Conservation (phyloP, 495 filamentous ascomycete species). For the Hypoxylon subgilvum region DNA sequence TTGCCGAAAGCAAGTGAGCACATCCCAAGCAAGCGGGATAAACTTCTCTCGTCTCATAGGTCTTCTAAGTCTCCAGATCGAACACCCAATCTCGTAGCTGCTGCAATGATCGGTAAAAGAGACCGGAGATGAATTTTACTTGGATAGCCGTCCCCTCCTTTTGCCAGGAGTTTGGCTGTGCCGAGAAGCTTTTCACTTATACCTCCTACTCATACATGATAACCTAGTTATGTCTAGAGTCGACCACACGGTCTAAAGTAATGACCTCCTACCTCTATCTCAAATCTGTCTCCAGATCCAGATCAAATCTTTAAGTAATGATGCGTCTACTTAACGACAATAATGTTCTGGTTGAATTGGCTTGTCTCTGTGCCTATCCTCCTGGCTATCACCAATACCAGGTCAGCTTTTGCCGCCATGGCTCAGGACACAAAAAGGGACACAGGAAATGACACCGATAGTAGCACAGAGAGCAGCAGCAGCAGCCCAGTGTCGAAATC, state of each 20-base stretch:
- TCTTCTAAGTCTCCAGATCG: not conserved
- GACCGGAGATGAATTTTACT: constrained; percentile 8
- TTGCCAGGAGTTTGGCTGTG: constrained; percentile 3
- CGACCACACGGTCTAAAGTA: not conserved
- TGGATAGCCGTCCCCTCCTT: constrained; percentile 1
- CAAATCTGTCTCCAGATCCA: constrained; percentile 1
- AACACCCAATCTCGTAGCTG: constrained; percentile 2
- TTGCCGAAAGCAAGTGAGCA: not conserved
- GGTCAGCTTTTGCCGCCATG: constrained; percentile 20
- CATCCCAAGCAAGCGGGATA: not conserved
- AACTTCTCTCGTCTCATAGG: not conserved
- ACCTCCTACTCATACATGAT: constrained; percentile 8
- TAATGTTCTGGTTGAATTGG: constrained; percentile 32
- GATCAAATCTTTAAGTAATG: constrained; percentile 20
- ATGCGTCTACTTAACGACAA: constrained; percentile 10
- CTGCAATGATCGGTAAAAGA: constrained; percentile 8
- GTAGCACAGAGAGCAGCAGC: not conserved
- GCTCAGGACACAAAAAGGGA: constrained; percentile 4
- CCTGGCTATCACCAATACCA: constrained; percentile 8
- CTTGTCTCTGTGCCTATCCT: constrained; percentile 21
- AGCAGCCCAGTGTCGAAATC: not conserved
- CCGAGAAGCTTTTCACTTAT: constrained; percentile 30
- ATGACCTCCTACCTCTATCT: constrained; percentile 4
- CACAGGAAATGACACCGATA: not conserved
- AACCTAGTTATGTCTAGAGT: constrained; percentile 27